Evolutionary conservation across 306 rosid species (phyloP), one percentile per base, ranked within the genome.

Genomic region (Ormosia semicastrata): DNA sequence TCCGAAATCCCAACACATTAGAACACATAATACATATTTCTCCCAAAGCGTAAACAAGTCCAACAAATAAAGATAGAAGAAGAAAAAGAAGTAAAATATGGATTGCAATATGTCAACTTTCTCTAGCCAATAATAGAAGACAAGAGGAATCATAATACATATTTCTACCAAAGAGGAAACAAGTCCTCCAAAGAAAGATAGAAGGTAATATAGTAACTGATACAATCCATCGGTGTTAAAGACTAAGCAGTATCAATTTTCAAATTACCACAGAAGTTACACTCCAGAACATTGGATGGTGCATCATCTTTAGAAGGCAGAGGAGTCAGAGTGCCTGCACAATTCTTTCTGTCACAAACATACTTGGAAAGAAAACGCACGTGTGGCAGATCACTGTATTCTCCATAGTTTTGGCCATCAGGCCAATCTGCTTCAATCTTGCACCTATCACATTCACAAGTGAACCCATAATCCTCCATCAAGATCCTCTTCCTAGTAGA

Each of bases 241-340:
- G 10, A 52, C 34, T 73, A 77, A 39, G 17, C 43, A 58, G 3
- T 1, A 12, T 50, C 64, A 68, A 3, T 32, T 63, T 79, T 81
- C 5, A 89, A 73, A 53, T 82, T 80, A 66, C 93, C 90, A 85
- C 94, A 92, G 39, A 87, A 91, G 77, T 92, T 90, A 85, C 93
- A 92, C 70, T 90, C 92, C 78, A 92, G 52, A 54, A 84, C 72
- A 76, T 84, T 72, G 40, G 87, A 80, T 17, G 72, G 5, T 41
- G 58, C 68, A 50, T 36, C 88, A 47, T 80, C 82, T 41, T 64
- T 78, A 0, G 92, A 92, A 17, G 96, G 93, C 69, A 89, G 73
- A 44, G 96, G 94, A 44, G 97, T 93, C 56, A 90, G n/a, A 3
- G 98, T 91, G 6, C 94, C 97, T 18, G 88, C 65, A 64, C 96